Evolutionary conservation across 495 filamentous ascomycete genomes (phyloP).

Genomic region (Xanthoparmelia taractica): DNA sequence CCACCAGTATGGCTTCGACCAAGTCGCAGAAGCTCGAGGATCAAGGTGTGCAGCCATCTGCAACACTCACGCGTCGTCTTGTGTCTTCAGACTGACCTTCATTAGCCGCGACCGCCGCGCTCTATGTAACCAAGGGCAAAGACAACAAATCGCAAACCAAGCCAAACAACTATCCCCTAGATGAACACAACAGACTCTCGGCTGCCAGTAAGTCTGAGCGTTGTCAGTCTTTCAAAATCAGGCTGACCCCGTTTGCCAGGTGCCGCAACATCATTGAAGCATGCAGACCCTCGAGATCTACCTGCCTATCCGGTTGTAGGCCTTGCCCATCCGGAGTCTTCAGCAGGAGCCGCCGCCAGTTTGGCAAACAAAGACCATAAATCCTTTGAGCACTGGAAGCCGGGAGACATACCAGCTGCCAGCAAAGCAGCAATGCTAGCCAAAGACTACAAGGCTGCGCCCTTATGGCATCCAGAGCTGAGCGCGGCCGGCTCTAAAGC

Average conservation of each 20-base stretch:
- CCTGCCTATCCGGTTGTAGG: conserved; percentile 60
- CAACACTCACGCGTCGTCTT: background rate
- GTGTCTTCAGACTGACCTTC: conserved; percentile 12
- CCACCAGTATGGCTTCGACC: conserved; percentile 19
- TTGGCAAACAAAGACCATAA: conserved; percentile 65
- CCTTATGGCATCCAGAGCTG: conserved; percentile 45
- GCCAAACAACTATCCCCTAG: conserved; percentile 33
- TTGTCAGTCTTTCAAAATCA: background rate
- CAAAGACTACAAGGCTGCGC: conserved; percentile 54
- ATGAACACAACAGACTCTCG: conserved; percentile 44
- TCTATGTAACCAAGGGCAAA: conserved; percentile 43
- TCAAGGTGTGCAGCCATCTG: conserved; percentile 22
- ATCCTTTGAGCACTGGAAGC: conserved; percentile 53
- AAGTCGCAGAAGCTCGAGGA: conserved; percentile 29
- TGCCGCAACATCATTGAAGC: conserved; percentile 55
- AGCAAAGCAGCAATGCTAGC: conserved; percentile 61
- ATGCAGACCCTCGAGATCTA: conserved; percentile 59
- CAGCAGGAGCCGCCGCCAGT: conserved; percentile 64
- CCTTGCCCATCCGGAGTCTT: conserved; percentile 52
- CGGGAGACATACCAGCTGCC: conserved; percentile 51
- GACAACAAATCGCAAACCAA: conserved; percentile 35
- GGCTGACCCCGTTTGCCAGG: conserved; percentile 30
- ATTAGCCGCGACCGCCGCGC: conserved; percentile 46
- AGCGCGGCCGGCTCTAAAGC: conserved; percentile 63
- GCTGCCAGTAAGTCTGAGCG: conserved; percentile 39